Base-by-base conservation (phyloP, 2,329 filamentous ascomycete genomes). In the Canariomyces notabilis region DNA sequence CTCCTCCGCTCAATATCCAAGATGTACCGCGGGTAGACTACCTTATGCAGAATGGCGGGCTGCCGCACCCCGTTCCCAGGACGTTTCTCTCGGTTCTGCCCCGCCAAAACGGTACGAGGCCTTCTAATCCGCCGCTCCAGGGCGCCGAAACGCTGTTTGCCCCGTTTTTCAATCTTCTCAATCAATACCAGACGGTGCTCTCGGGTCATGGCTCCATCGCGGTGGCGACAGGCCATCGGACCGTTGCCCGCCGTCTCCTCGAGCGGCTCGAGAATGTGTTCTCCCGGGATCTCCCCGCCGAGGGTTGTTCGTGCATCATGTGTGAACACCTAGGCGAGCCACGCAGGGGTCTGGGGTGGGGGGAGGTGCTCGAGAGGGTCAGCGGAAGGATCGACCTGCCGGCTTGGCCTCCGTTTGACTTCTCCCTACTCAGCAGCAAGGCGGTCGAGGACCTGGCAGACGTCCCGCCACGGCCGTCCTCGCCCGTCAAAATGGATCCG, bases 241-340 rank as follows among this genome's bases (percentile, higher is more conserved):
- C 91, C 0, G 87, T 97, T n/a, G 93, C 93, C 3, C 82, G 93
- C 5, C 80, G 90, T 42, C 70, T 97, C 19, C 76, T 97, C 5
- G 91, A 98, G 66, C 82, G 93, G 31, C 74, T 98, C 4, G 91
- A 96, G 63, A 88, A 91, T 46, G 89, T 98, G 7, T 97, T 98
- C 66, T 90, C 89, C 2, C 79, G 93, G 49, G 91, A 97, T 60
- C 83, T 98, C 29, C 90, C 90, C 0, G 82, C 82, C 0, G 83
- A 95, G 59, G 82, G 84, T n/a, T 97, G 91, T 63, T 71, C 75
- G 35, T 97, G 91, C 64, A 73, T 93, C 46, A 87, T 96, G 74
- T 97, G 91, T 61, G 79, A 84, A 37, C 72, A 68, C 11, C 69
- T 69, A 3, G 69, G 78, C 31, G 76, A 82, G 31, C 77, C 84